Conservation (phyloP, 805 yeast genomes). For the Starmerella bacillaris region DNA sequence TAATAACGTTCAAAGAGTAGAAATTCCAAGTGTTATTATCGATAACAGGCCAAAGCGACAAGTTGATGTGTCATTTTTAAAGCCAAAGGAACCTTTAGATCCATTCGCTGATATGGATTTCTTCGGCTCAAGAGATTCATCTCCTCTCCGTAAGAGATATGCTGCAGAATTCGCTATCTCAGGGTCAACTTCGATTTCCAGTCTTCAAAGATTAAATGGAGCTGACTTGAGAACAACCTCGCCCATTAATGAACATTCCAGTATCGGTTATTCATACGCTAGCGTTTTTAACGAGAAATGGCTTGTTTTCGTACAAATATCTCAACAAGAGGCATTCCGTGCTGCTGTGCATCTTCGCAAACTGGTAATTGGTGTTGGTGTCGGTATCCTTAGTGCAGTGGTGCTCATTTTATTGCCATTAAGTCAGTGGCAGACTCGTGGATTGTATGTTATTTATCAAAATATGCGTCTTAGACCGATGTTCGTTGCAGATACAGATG, state of each 20-base stretch:
- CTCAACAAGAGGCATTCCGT: constrained; percentile 9
- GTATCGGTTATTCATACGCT: constrained; percentile 16
- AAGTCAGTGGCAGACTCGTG: constrained; percentile 16
- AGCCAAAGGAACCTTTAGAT: no score
- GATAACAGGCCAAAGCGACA: no score
- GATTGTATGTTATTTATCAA: constrained; percentile 16
- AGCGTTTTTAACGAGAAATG: constrained; percentile 10
- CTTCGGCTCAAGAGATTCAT: no score
- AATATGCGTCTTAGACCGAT: constrained; percentile 14
- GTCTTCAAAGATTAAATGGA: constrained; percentile 1
- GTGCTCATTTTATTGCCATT: constrained; percentile 15
- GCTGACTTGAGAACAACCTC: constrained; percentile 9
- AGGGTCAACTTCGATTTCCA: not conserved
- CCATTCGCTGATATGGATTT: no score
- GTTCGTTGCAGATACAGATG: constrained; percentile 3
- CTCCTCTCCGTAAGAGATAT: no score
- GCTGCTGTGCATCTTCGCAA: constrained; percentile 11
- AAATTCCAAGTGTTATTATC: no score
- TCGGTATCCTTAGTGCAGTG: constrained; percentile 16
- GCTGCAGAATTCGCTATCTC: no score
- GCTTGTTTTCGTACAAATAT: constrained; percentile 14
- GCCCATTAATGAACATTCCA: constrained; percentile 7
- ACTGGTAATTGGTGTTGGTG: constrained; percentile 15
- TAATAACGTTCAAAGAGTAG: no score
- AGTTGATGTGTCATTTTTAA: no score